Evolutionary conservation across 73 alveolate species (phyloP).

Genomic region (Paramecium pentaurelia): DNA sequence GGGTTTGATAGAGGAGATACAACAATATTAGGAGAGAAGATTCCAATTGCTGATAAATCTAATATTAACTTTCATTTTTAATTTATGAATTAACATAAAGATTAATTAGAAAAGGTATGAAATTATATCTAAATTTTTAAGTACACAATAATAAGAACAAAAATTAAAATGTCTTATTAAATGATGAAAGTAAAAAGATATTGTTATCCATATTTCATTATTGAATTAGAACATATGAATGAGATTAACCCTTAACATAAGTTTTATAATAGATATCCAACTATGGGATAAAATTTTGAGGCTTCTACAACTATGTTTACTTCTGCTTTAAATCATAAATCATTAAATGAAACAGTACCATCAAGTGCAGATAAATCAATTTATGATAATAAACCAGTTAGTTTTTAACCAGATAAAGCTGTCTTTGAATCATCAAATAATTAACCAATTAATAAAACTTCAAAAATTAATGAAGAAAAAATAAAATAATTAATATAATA

Average conservation of each 20-base stretch:
- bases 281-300: neutral
- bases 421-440: neutral
- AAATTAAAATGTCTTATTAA: neutral
- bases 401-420: neutral
- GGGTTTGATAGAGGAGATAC: neutral
- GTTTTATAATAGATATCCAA: neutral
- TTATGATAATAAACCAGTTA: neutral
- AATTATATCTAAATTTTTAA: neutral
- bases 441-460: neutral
- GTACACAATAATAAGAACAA: neutral
- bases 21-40: constrained; percentile 3
- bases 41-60: neutral
- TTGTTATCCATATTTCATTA: constrained; percentile 2
- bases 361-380: neutral
- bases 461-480: neutral
- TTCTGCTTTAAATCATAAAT: neutral
- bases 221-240: constrained; percentile 38
- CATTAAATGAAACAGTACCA: neutral
- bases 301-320: neutral
- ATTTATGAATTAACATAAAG: neutral
- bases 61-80: neutral
- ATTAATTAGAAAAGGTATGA: neutral
- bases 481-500: neutral
- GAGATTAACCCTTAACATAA: neutral
- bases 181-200: neutral